Conservation (phyloP, 1,139 yeast species). For the Starmera stellimalicola region DNA sequence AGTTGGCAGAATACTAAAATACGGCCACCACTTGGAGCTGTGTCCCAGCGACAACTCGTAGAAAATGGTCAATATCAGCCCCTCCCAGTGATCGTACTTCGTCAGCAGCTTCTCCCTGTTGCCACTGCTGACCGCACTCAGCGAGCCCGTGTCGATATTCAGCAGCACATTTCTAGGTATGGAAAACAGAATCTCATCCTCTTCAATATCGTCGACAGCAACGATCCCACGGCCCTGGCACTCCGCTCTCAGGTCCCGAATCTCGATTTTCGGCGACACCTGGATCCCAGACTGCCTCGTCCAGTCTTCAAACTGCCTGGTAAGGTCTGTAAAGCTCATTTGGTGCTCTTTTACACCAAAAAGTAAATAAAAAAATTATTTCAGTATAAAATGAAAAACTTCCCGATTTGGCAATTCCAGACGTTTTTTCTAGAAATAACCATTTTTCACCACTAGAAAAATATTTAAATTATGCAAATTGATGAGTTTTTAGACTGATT, state of each 20-base stretch:
- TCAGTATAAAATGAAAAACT: no score
- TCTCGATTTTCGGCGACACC: constrained; percentile 45
- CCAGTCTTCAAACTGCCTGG: constrained; percentile 33
- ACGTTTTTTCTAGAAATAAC: no score
- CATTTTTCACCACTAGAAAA: background rate
- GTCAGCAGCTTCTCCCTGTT: constrained; percentile 29
- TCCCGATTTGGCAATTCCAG: no score
- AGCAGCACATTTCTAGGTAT: constrained; percentile 55
- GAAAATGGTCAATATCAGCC: constrained; percentile 56
- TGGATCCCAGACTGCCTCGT: constrained; percentile 33
- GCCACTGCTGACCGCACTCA: constrained; percentile 25
- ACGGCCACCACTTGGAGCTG: constrained; percentile 55
- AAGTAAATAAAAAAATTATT: no score
- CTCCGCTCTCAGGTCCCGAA: constrained; percentile 48
- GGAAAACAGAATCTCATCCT: constrained; percentile 55
- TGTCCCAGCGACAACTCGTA: constrained; percentile 39
- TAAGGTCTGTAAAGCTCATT: constrained; percentile 1
- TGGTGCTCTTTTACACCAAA: no score
- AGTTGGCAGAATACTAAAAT: constrained; percentile 62
- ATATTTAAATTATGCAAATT: background rate
- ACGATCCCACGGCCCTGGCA: constrained; percentile 75
- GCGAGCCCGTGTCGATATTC: constrained; percentile 46
- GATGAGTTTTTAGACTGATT: background rate
- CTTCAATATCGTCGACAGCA: constrained; percentile 49
- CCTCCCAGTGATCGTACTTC: constrained; percentile 63